These are phyloP conservation scores for Vicia faba DNA, from an alignment of 306 rosid genomes.

Conservation along the genomic window DNA sequence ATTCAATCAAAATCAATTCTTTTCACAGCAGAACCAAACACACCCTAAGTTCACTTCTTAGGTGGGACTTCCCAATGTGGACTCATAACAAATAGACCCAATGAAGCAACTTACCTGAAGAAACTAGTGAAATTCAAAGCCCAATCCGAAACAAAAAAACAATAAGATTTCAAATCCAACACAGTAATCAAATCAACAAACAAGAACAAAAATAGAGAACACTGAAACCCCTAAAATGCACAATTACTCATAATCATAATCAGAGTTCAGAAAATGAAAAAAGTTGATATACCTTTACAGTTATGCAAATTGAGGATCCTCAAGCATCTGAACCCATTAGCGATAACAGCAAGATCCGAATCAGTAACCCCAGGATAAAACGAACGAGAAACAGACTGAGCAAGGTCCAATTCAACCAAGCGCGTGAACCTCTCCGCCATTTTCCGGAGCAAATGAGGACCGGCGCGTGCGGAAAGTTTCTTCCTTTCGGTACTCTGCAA, in stretches of 20 bases:
- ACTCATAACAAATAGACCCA: not conserved
- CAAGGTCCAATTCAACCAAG: slow-evolving; percentile 72
- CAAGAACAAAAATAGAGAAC: not conserved
- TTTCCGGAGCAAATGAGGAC: slow-evolving; percentile 77
- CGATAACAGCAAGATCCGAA: slow-evolving; percentile 80
- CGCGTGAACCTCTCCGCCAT: slow-evolving; percentile 84
- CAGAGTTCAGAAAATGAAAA: not conserved
- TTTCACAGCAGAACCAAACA: no score
- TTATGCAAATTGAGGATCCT: slow-evolving; percentile 68
- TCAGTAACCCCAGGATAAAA: slow-evolving; percentile 89
- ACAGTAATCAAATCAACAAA: not conserved
- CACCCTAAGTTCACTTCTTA: not conserved
- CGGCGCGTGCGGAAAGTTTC: slow-evolving; percentile 91
- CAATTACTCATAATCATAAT: not conserved
- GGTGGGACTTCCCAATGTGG: not conserved
- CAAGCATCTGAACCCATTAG: slow-evolving; percentile 68
- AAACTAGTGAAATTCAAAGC: not conserved
- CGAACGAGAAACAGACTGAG: slow-evolving; percentile 92
- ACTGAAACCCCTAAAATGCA: not conserved
- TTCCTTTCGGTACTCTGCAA: slow-evolving; percentile 91
- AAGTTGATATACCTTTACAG: slow-evolving; percentile 61
- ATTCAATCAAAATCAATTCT: no score
- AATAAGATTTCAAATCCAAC: not conserved
- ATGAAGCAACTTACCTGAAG: not conserved
- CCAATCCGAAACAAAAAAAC: not conserved